Evolutionary conservation across 2,329 filamentous ascomycete species (phyloP).

Genomic region (Beauveria sp.): DNA sequence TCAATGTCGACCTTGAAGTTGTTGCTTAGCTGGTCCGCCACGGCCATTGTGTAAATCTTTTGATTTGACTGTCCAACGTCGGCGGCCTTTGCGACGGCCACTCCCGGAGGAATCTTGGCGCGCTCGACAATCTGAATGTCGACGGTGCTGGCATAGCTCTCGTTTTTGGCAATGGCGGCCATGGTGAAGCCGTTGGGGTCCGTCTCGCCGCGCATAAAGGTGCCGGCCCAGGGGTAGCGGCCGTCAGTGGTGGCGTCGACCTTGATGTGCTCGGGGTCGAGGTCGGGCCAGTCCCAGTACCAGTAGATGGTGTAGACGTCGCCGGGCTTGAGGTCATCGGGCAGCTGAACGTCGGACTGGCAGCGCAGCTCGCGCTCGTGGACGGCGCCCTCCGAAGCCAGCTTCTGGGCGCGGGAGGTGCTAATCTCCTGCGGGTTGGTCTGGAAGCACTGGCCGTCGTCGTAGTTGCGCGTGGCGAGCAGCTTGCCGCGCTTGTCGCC

Average conservation of each 20-base stretch:
- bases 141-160: conserved; percentile 34
- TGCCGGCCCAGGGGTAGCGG: conserved; percentile 33
- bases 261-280: conserved; percentile 36
- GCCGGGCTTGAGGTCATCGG: conserved; percentile 52
- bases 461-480: conserved; percentile 71
- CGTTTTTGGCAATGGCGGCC: conserved; percentile 28
- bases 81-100: conserved; percentile 17
- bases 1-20: conserved; percentile 38
- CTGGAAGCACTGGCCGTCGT: conserved; percentile 88
- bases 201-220: conserved; percentile 31
- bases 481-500: conserved; percentile 72
- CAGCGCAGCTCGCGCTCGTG: conserved; percentile 62
- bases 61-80: conserved; percentile 27
- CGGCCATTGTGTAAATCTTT: conserved; percentile 35
- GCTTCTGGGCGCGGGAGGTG: conserved; percentile 46
- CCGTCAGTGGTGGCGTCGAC: conserved; percentile 31
- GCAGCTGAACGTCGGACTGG: conserved; percentile 73
- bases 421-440: conserved; percentile 55
- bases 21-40: conserved; percentile 38
- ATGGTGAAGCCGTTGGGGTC: conserved; percentile 29
- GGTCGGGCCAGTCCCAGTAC: conserved; percentile 89
- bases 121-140: conserved; percentile 30
- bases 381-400: conserved; percentile 43
- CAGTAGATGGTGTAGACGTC: conserved; percentile 79
- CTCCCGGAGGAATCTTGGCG: not conserved